A percentile compares a stretch with the other conserved stretches of the same genome.
Evolutionary conservation across 2,329 filamentous ascomycete genomes (phyloP).

Genomic region (Cladosporium sp.): DNA sequence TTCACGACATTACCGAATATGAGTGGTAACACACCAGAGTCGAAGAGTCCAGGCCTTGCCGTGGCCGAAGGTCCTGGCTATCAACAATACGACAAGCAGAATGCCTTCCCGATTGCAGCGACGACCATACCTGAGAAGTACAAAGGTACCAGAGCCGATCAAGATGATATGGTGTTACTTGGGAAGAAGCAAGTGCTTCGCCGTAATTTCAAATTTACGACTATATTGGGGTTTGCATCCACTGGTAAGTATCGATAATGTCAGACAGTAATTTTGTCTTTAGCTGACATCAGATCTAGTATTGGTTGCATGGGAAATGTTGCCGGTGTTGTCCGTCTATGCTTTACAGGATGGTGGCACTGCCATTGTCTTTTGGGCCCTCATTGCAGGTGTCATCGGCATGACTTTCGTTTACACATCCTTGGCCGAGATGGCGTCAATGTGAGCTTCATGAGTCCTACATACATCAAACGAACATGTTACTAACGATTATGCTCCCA

Average conservation of each 20-base stretch:
- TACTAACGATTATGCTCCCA: not conserved
- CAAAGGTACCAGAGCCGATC: constrained; percentile 10
- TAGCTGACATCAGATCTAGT: not conserved
- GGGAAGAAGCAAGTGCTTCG: constrained; percentile 20
- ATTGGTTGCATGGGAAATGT: constrained; percentile 18
- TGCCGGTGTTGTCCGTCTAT: constrained; percentile 7
- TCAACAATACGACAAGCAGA: not conserved
- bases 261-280: not conserved
- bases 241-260: not conserved
- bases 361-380: constrained; percentile 28
- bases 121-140: constrained; percentile 4
- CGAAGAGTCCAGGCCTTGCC: not conserved
- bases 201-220: constrained; percentile 17
- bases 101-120: not conserved
- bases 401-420: constrained; percentile 26
- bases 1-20: not conserved
- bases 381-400: constrained; percentile 22
- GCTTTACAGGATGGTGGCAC: constrained; percentile 28
- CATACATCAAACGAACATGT: not conserved
- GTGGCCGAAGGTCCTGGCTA: not conserved
- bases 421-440: constrained; percentile 28
- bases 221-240: constrained; percentile 14
- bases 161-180: constrained; percentile 16
- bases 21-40: not conserved
- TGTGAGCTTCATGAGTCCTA: not conserved